Conservation (phyloP, 192 early-diverging fungal genomes). For the Podila horticola region DNA sequence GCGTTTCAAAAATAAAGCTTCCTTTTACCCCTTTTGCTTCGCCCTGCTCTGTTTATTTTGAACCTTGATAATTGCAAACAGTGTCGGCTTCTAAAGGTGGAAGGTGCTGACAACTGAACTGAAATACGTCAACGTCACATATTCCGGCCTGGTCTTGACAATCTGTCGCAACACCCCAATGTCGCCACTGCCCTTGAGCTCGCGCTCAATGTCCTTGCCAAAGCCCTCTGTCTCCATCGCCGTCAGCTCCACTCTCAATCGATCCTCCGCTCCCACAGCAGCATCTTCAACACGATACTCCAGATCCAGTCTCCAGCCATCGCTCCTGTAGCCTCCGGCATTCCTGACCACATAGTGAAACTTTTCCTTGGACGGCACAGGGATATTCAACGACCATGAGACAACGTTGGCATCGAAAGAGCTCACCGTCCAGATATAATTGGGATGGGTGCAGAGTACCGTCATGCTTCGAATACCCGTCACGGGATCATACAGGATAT, state of each 20-base stretch:
- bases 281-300: constrained; percentile 13
- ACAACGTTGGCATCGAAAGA: constrained; percentile 69
- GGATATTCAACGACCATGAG: constrained; percentile 62
- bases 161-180: constrained; percentile 42
- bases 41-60: no score
- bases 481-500: constrained; percentile 55
- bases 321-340: constrained; percentile 56
- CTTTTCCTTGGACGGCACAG: constrained; percentile 42
- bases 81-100: constrained; percentile 8
- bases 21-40: no score
- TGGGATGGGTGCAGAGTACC: constrained; percentile 53
- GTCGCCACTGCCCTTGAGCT: constrained; percentile 38
- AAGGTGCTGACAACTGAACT: constrained; percentile 23
- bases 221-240: constrained; percentile 63
- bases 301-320: constrained; percentile 58
- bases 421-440: constrained; percentile 72
- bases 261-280: constrained; percentile 43
- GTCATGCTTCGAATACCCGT: constrained; percentile 59
- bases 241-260: constrained; percentile 58
- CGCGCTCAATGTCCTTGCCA: constrained; percentile 43
- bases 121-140: constrained; percentile 26
- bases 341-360: constrained; percentile 59
- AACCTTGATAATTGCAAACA: no score
- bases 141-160: constrained; percentile 22
- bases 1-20: no score